These are phyloP conservation scores for Xylaria palmicola DNA, from an alignment of 495 filamentous ascomycete species.

Conservation along the genomic window DNA sequence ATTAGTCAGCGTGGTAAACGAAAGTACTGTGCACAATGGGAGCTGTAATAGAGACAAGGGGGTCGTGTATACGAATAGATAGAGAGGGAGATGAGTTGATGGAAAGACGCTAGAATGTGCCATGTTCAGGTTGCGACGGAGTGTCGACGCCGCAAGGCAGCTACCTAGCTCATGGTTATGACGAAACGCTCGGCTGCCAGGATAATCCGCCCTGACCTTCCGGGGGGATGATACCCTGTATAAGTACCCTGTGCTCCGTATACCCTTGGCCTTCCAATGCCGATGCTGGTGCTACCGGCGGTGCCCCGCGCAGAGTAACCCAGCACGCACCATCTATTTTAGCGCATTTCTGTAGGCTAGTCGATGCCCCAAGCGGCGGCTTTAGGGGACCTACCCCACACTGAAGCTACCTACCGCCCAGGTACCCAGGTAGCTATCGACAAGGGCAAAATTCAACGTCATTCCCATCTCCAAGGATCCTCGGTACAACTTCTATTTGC, in stretches of 20 bases:
- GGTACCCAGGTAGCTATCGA: neutral
- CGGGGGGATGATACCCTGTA: neutral
- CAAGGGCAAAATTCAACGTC: slow-evolving; percentile 29
- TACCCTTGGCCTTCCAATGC: neutral
- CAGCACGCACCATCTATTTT: slow-evolving; percentile 6
- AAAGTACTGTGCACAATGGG: neutral
- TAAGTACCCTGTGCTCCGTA: neutral
- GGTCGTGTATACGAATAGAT: neutral
- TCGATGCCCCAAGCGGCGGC: neutral
- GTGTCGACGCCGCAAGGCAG: slow-evolving; percentile 8
- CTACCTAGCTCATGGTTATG: slow-evolving; percentile 11
- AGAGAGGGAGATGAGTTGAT: neutral
- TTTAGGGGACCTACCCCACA: slow-evolving; percentile 23
- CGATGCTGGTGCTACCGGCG: neutral
- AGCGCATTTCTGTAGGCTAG: neutral
- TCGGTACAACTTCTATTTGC: neutral
- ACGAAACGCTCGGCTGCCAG: slow-evolving; percentile 27
- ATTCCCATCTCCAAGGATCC: no score
- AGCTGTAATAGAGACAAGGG: neutral
- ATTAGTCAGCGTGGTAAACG: neutral
- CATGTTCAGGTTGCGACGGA: neutral
- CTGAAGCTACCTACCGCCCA: slow-evolving; percentile 17
- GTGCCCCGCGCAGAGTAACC: slow-evolving; percentile 1
- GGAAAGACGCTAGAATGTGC: neutral
- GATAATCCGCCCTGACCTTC: slow-evolving; percentile 19